phyloP scores from a whole-genome alignment of 208 protist species.

The Spongospora subterranea region DNA sequence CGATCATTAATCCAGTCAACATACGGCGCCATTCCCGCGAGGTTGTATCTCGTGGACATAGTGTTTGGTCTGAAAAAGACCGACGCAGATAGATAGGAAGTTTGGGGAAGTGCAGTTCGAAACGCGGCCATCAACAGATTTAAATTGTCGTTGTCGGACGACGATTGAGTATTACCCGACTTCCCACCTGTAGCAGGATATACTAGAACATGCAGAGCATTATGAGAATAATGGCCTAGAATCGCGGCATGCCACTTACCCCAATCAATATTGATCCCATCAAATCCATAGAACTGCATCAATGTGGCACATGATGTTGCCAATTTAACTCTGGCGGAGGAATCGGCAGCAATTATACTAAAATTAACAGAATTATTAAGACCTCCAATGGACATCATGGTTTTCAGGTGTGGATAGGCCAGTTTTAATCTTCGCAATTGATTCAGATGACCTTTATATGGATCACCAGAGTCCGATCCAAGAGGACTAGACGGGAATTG shows the following conservation, averaged over 20 bases:
- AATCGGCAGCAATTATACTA: neutral
- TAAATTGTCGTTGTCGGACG: neutral
- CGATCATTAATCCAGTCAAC: neutral
- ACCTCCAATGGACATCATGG: neutral
- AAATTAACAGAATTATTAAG: neutral
- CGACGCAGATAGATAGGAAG: neutral
- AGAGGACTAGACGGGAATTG: neutral
- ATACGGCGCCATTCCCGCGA: constrained; percentile 14
- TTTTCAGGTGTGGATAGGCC: constrained; percentile 43
- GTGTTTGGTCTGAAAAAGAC: neutral
- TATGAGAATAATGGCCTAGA: neutral
- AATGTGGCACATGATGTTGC: neutral
- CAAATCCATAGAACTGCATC: constrained; percentile 39
- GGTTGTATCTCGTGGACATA: neutral
- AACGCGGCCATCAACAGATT: neutral
- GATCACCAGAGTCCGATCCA: neutral
- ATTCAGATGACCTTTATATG: constrained; percentile 20
- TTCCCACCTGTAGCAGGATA: no score
- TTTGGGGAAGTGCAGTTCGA: neutral
- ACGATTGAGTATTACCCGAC: no score
- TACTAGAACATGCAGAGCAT: neutral
- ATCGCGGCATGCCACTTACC: neutral
- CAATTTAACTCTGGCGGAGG: neutral
- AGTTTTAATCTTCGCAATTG: constrained; percentile 27
- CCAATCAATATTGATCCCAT: constrained; percentile 27